Conservation (phyloP, 768 basidiomycete species). For the Mycena venus region DNA sequence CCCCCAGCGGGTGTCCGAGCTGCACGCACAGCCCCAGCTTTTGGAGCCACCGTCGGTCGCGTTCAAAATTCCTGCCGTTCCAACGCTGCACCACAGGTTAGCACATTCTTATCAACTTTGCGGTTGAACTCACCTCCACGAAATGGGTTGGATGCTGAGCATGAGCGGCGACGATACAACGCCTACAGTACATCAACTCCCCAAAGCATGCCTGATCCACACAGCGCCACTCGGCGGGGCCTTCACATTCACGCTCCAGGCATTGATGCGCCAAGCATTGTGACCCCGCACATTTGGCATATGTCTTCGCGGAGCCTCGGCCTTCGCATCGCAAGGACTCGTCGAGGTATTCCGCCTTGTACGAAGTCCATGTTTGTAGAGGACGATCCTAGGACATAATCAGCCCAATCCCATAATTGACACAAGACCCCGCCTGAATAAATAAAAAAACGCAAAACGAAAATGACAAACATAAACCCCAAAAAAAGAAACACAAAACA, state of each 20-base stretch:
- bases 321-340: slow-evolving; percentile 1
- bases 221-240: neutral
- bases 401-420: too few species aligned
- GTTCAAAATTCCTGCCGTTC: neutral
- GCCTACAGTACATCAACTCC: neutral
- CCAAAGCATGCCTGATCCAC: neutral
- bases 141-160: neutral
- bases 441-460: too few species aligned
- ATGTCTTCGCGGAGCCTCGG: neutral
- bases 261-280: neutral
- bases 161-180: neutral
- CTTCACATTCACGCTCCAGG: too few species aligned
- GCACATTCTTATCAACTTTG: too few species aligned
- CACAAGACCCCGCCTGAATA: too few species aligned
- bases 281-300: neutral
- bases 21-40: slow-evolving; percentile 27
- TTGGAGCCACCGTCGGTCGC: neutral
- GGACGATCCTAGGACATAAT: slow-evolving; percentile 19
- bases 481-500: too few species aligned
- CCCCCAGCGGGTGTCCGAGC: slow-evolving; percentile 19
- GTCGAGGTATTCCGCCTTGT: neutral
- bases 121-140: neutral
- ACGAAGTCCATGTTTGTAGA: neutral
- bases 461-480: too few species aligned
- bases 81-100: neutral